Evolutionary conservation across 768 basidiomycete species (phyloP), one percentile per base, ranked within the genome.

Genomic region (Rhizopogon sp.): DNA sequence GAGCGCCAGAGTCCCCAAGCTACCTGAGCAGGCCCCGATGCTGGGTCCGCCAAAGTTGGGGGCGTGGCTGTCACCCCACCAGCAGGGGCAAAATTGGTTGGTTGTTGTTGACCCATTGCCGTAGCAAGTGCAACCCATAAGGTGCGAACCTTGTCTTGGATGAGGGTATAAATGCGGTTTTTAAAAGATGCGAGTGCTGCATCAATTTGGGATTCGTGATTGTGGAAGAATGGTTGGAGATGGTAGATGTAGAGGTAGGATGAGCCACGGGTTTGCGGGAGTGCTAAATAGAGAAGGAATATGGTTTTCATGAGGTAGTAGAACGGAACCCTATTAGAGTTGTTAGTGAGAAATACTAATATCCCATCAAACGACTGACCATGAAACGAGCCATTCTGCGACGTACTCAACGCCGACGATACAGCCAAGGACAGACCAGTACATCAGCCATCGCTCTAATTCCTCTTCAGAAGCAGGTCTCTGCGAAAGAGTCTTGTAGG

Each of bases 381-480:
- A 94, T 57, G 85, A 90, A 31, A 96, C 73, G 14, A 87, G 70
- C 91, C 93, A 95, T 64, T 94, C 93, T 8, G 86, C 87, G 28
- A 90, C 75, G 63, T 88, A 88, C 70, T 97, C 94, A 5, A 90
- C 72, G 4, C 82, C 86, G 14, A 93, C 80, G 63, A 93, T 83
- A 65, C 87, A 88, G 2, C 90, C 88, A 3, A 91, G 79, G 0
- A 90, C 88, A n/a, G 85, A 85, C 94, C 95, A 98, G 64, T 97
- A 98, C 90, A 93, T 95, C 52, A 98, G 79, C 93, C 95, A 97
- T 71, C 93, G 77, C 67, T 97, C 95, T 8, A 95, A 76, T 43
- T 93, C 91, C 50, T 78, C 81, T 62, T 92, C 90, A 0, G 86
- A 87, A 1, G 90, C 89, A 17, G 90, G 90, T n/a, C 91, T 79